Percentiles rank a stretch among this genome's conserved stretches.
These are phyloP conservation scores for Lycium ferocissimum DNA, from an alignment of 257 asterid genomes.

Conservation along the genomic window DNA sequence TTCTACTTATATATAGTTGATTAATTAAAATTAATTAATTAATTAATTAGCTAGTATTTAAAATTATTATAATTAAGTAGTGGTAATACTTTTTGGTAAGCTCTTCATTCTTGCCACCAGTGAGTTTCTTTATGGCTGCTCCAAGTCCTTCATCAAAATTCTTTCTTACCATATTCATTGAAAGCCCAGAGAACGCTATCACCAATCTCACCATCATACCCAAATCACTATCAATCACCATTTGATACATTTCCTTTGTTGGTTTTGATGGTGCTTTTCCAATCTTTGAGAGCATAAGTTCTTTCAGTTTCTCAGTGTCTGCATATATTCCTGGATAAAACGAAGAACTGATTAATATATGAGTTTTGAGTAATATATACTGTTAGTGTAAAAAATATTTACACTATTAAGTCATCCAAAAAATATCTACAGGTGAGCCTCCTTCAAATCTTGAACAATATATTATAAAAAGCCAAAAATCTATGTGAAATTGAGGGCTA, in stretches of 20 bases:
- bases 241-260: slow-evolving; percentile 69
- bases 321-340: slow-evolving; percentile 66
- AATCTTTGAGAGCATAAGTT: slow-evolving; percentile 49
- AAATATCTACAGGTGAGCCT: too few species aligned
- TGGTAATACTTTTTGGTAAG: slow-evolving; percentile 59
- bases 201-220: slow-evolving; percentile 67
- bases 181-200: slow-evolving; percentile 67
- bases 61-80: neutral
- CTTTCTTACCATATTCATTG: slow-evolving; percentile 76
- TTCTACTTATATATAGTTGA: too few species aligned
- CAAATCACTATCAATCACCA: slow-evolving; percentile 65
- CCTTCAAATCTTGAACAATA: too few species aligned
- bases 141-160: slow-evolving; percentile 73
- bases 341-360: too few species aligned
- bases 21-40: too few species aligned
- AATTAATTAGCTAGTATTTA: neutral
- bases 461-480: too few species aligned
- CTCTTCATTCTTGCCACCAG: slow-evolving; percentile 69
- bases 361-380: too few species aligned
- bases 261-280: slow-evolving; percentile 68
- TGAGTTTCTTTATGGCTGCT: slow-evolving; percentile 77
- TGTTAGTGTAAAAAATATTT: too few species aligned
- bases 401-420: too few species aligned
- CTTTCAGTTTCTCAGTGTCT: slow-evolving; percentile 62
- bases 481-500: neutral